A percentile compares a stretch with the other conserved stretches of the same genome.
Conservation (phyloP, 1,284 basidiomycete genomes). For the Heimioporus retisporus region DNA sequence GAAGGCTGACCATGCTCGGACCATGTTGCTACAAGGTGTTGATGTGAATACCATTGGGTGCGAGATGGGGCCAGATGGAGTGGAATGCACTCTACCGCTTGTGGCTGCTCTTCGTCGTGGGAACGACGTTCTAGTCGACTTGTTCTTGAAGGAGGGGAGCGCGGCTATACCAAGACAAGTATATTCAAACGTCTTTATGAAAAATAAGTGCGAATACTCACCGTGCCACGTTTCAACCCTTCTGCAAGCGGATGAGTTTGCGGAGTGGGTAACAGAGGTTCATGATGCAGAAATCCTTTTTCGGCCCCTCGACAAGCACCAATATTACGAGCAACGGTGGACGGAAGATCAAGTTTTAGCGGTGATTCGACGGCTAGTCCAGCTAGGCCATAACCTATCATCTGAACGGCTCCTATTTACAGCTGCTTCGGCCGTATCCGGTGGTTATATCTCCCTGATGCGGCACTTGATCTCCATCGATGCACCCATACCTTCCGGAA, state of each 20-base stretch:
- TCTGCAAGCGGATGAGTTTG: not conserved
- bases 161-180: constrained; percentile 1
- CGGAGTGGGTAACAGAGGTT: not conserved
- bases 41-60: constrained; percentile 7
- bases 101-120: constrained; percentile 2
- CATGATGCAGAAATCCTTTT: not conserved
- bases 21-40: not conserved
- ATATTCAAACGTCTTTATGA: not conserved
- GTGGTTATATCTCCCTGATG: not conserved
- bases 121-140: not conserved
- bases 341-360: not conserved
- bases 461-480: not conserved
- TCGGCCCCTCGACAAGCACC: not conserved
- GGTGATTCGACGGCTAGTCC: not conserved
- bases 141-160: not conserved
- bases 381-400: not conserved
- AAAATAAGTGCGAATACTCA: not conserved
- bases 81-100: not conserved
- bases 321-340: not conserved
- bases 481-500: not conserved
- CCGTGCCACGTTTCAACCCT: not conserved
- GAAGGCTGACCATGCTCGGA: constrained; percentile 12
- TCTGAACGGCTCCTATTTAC: not conserved
- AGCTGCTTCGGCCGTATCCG: not conserved
- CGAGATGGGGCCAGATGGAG: not conserved